Evolutionary conservation across 495 filamentous ascomycete genomes (phyloP).

Genomic region (Aspergillus heteromorphus): DNA sequence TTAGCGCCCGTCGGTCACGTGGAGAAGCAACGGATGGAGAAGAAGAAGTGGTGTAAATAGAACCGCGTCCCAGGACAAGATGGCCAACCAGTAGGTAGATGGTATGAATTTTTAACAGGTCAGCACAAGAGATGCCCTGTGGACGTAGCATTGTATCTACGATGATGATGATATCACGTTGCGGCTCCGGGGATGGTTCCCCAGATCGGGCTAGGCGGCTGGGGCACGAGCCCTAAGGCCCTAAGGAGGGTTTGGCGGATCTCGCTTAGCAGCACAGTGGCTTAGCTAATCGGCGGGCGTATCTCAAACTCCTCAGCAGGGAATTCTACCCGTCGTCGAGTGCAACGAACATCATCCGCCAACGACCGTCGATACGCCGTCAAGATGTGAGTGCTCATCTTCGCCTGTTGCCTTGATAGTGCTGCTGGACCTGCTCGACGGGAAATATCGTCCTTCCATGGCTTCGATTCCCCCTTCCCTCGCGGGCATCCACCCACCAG

Average conservation of each 20-base stretch:
- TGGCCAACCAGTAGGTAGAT: too few relatives aligned
- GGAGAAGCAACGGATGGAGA: too few relatives aligned
- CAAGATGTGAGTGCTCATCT: conserved; percentile 50
- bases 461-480: conserved; percentile 12
- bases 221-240: conserved; percentile 33
- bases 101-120: too few relatives aligned
- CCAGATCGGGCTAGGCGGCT: conserved; percentile 3
- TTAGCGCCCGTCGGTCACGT: background rate
- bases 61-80: too few relatives aligned
- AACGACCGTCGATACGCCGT: conserved; percentile 52
- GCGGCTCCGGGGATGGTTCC: conserved; percentile 2
- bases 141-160: too few relatives aligned
- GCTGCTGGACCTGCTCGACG: conserved; percentile 3
- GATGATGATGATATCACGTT: too few relatives aligned
- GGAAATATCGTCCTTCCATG: conserved; percentile 14
- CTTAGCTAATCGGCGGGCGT: conserved; percentile 44
- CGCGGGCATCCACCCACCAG: conserved; percentile 1
- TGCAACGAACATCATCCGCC: conserved; percentile 49
- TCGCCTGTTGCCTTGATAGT: conserved; percentile 18
- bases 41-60: too few relatives aligned
- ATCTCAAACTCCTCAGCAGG: conserved; percentile 43
- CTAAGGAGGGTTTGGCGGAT: conserved; percentile 27
- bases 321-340: conserved; percentile 39
- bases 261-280: conserved; percentile 42
- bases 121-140: too few relatives aligned